Evolutionary conservation across 1,284 basidiomycete species (phyloP).

Genomic region (Puccinia hordei): DNA sequence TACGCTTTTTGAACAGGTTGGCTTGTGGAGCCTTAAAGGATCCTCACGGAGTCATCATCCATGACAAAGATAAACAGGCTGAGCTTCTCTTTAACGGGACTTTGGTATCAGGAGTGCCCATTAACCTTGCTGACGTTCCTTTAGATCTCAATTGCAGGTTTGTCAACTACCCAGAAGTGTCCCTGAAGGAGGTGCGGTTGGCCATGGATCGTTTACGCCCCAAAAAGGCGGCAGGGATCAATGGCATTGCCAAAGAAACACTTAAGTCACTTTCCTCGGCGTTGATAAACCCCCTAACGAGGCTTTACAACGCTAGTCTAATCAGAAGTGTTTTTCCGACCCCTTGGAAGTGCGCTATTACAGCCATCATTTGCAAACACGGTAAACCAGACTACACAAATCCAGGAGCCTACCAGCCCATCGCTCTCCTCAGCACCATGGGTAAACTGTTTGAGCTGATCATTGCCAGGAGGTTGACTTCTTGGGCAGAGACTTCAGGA

Average conservation of each 20-base stretch:
- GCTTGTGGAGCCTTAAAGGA: background rate
- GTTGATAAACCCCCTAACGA: too few species aligned
- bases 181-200: background rate
- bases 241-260: slow-evolving; percentile 10
- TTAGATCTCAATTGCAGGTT: background rate
- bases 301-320: background rate
- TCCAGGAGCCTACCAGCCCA: slow-evolving; percentile 14
- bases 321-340: background rate
- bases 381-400: slow-evolving; percentile 20
- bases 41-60: background rate
- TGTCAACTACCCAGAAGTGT: background rate
- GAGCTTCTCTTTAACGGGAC: background rate
- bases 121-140: background rate
- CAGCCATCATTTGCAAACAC: background rate
- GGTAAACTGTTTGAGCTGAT: slow-evolving; percentile 14
- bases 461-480: background rate
- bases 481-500: background rate
- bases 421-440: slow-evolving; percentile 1
- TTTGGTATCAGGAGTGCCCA: background rate
- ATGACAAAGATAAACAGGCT: background rate
- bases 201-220: background rate
- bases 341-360: background rate
- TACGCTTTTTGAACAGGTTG: background rate
- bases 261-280: background rate
- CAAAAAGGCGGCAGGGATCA: slow-evolving; percentile 8